Base-by-base conservation (phyloP, 2,329 filamentous ascomycete genomes). In the Colletotrichum horii region DNA sequence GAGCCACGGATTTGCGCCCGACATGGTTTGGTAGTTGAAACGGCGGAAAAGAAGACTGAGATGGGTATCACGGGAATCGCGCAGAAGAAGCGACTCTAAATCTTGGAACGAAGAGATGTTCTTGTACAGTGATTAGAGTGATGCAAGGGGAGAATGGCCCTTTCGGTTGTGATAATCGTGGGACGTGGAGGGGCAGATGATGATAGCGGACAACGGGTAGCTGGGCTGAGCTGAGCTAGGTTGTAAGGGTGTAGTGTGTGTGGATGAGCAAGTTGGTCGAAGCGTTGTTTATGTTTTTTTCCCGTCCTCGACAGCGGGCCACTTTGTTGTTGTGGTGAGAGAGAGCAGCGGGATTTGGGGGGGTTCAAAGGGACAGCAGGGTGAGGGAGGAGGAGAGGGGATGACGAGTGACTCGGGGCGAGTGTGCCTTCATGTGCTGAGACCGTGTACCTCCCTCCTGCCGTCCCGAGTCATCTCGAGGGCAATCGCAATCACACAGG, bases 1-100 rank as follows among this genome's bases (percentile, higher is more conserved):
- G 83, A 98, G 89, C 92, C 94, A 98, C 80, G 92, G 91, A 82
- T 93, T 92, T 79, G 86, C 87, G 80, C 86, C 86, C 77, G 92
- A 92, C 93, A 94, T 94, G 74, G 80, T 81, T 64, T 62, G 19
- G 61, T 66, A 14, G 62, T 58, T 68, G 48, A 64, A 58, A 38
- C 38, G 64, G 48, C n/a, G 66, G 22, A 28, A 71, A 75, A 48
- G 66, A 30, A 16, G 16, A 43, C 52, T 15, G 30, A 69, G 43
- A 77, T 26, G 16, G 62, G 56, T 78, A 70, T 73, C 36, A 36
- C 30, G 36, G 6, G 69, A 77, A 68, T 77, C 75, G 76, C 75
- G 75, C 66, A 43, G 36, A 24, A 14, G 15, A 9, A 52, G 71
- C 75, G 76, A 78, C 32, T 60, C 24, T 38, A 67, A 48, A 16